Evolutionary conservation across 148 eudicot species (phyloP), one percentile per base, ranked within the genome.

Genomic region (Hydrangea macrophylla): DNA sequence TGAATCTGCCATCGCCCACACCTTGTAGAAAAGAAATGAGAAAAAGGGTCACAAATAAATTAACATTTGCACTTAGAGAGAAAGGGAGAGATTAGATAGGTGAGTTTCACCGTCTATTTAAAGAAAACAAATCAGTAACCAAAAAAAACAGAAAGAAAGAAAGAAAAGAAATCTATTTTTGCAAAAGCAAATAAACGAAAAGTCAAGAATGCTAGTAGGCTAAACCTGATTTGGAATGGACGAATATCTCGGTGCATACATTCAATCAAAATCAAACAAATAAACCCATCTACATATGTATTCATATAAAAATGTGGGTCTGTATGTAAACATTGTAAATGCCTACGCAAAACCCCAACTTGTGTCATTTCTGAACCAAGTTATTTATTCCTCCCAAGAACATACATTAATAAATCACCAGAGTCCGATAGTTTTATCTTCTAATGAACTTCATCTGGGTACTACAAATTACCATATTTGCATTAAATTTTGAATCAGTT

Each of bases 1-100:
- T 26, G 97, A 75, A 82, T 94, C 96, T n/a, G 96, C 89, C 55
- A 86, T 76, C 37, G 98, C 97, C 98, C 98, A 94, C 30, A 94
- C 86, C 98, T 93, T 60, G 60, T 8, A 5, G 35, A 55, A 32
- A 63, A 8, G 30, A 62, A 25, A 50, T 31, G 30, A 40, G 22
- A 24, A 11, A 45, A 13, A 37, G n/a, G 26, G 28, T 32, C 28
- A 23, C 33, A 56, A 26, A 25, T 13, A 20, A 22, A 63, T 35
- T 27, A 28, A 11, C 13, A 45, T 2, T 3, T 17, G 13, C 5
- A 48, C 6, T 15, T 1, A 10, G 18, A 33, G 24, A 59, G 11
- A 55, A 33, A 20, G 45, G 48, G 55, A 48, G 68, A 30, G 57
- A n/a, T 9, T 10, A 27, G 9, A 1, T 9, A n/a, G n/a, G n/a